Evolutionary conservation across 257 asterid genomes (phyloP).

Genomic region (Coffea canephora): DNA sequence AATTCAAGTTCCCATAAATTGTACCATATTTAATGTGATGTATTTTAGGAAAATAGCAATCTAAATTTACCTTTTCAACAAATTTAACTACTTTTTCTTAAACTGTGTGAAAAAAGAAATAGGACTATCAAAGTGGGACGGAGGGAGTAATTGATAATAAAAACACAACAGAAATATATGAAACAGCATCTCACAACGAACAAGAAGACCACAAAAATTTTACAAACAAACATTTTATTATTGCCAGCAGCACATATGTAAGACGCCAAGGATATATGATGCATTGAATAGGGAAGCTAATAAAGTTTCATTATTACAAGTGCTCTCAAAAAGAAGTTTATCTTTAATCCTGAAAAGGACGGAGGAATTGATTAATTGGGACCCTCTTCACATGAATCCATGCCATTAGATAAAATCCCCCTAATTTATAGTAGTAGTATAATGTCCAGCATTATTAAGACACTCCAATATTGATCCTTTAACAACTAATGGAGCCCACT

Average conservation of each 20-base stretch:
- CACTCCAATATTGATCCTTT: background rate
- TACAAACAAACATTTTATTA: background rate
- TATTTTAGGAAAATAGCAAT: no score
- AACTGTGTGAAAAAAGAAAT: no score
- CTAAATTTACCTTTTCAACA: no score
- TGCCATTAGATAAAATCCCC: background rate
- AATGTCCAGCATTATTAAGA: background rate
- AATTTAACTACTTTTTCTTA: no score
- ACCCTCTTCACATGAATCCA: background rate
- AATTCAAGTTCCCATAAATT: no score
- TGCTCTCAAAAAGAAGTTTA: conserved; percentile 4
- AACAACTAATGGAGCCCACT: background rate
- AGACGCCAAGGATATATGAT: background rate
- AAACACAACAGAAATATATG: background rate
- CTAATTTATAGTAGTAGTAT: background rate
- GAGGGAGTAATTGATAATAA: background rate
- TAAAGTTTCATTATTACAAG: background rate
- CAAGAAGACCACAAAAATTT: background rate
- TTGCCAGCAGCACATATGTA: background rate
- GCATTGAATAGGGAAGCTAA: background rate
- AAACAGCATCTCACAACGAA: background rate
- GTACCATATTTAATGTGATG: no score
- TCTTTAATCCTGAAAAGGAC: background rate
- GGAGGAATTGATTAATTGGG: background rate
- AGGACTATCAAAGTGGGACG: no score